Percentiles rank a stretch among this genome's conserved stretches.
Evolutionary conservation across 2,329 filamentous ascomycete genomes (phyloP).

Genomic region (Ophiostoma novo-ulmi): DNA sequence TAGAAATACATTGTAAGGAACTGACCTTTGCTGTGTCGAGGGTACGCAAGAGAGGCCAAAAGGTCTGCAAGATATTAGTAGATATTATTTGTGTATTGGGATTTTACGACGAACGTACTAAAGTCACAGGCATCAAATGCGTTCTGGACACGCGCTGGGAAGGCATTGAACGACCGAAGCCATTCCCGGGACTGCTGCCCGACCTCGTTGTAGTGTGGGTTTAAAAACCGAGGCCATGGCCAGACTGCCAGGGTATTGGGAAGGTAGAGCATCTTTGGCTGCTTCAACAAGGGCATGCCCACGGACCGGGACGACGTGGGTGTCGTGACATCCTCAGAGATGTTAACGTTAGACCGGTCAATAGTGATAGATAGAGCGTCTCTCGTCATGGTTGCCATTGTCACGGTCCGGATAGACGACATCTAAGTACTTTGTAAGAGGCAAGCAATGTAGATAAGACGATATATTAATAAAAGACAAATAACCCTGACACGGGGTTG

Average conservation of each 20-base stretch:
- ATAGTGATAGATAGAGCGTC: not conserved
- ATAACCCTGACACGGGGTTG: not conserved
- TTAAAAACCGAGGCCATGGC: constrained; percentile 27
- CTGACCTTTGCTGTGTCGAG: not conserved
- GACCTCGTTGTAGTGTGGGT: constrained; percentile 23
- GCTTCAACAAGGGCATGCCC: not conserved
- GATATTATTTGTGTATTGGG: not conserved
- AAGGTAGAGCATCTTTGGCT: constrained; percentile 13
- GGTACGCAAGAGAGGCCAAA: constrained; percentile 19
- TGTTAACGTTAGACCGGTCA: not conserved
- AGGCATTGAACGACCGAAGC: constrained; percentile 27
- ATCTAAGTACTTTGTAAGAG: not conserved
- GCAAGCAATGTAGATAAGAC: not conserved
- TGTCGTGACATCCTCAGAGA: not conserved
- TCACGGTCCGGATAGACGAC: not conserved
- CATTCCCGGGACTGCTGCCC: constrained; percentile 24
- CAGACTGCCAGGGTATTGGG: constrained; percentile 25
- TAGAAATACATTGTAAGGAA: no score
- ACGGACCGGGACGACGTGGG: not conserved
- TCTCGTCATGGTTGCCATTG: not conserved
- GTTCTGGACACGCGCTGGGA: constrained; percentile 25
- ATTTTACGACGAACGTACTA: not conserved
- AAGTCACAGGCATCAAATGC: constrained; percentile 29
- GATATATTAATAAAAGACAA: not conserved
- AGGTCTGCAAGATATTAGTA: constrained; percentile 16